phyloP scores from a whole-genome alignment of 495 filamentous ascomycete species.

The Clavariopsis aquatica region DNA sequence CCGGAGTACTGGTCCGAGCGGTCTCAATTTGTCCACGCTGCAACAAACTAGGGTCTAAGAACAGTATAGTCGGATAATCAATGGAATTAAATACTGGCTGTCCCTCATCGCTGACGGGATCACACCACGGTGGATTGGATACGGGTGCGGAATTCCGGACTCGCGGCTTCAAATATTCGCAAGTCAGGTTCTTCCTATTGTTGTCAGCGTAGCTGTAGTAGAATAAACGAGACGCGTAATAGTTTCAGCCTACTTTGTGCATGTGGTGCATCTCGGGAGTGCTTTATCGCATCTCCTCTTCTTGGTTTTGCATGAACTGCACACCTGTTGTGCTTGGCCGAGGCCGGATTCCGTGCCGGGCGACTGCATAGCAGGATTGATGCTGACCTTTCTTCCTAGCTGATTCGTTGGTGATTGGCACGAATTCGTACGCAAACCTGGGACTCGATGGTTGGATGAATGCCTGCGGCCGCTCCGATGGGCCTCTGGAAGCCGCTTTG shows the following conservation, averaged over 20 bases:
- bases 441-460: background rate
- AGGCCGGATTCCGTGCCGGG: constrained; percentile 19
- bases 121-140: constrained; percentile 6
- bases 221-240: background rate
- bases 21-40: constrained; percentile 31
- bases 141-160: constrained; percentile 6
- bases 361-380: no score
- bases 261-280: constrained; percentile 31
- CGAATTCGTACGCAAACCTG: no score
- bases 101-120: constrained; percentile 15
- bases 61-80: constrained; percentile 36
- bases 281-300: constrained; percentile 39
- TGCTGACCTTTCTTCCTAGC: no score
- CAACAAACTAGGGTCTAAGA: constrained; percentile 35
- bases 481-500: no score
- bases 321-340: constrained; percentile 32
- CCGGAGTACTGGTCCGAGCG: background rate
- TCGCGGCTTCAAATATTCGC: constrained; percentile 31
- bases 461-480: background rate
- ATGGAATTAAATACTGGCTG: constrained; percentile 24
- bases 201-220: background rate
- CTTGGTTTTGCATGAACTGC: constrained; percentile 32
- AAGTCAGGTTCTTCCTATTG: constrained; percentile 28
- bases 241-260: constrained; percentile 29
- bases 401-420: no score